Percentiles rank a stretch among this genome's conserved stretches.
phyloP scores from a whole-genome alignment of 2,329 filamentous ascomycete genomes.

The Rhinocladiella mackenziei region DNA sequence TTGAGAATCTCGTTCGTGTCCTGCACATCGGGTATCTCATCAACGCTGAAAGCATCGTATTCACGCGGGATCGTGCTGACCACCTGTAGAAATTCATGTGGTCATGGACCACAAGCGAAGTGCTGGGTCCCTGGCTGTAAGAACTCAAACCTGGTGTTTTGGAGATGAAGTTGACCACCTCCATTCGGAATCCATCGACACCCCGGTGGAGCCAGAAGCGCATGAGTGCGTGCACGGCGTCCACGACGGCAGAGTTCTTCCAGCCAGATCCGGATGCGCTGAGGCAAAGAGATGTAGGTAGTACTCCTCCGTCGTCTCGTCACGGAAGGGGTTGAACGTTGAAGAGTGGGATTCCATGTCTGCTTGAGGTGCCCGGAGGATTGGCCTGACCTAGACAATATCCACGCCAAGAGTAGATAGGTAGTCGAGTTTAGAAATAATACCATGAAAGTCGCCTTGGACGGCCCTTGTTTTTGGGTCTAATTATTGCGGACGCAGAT shows the following conservation, averaged over 20 bases:
- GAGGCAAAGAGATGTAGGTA: slow-evolving; percentile 72
- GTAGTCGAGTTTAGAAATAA: slow-evolving; percentile 64
- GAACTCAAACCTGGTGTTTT: slow-evolving; percentile 51
- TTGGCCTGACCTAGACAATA: slow-evolving; percentile 53
- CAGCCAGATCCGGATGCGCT: slow-evolving; percentile 80
- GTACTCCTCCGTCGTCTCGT: slow-evolving; percentile 57
- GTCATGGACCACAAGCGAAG: slow-evolving; percentile 32
- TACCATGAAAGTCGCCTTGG: slow-evolving; percentile 61
- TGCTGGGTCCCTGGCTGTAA: slow-evolving; percentile 50
- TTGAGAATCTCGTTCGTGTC: slow-evolving; percentile 35
- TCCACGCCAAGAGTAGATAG: slow-evolving; percentile 59
- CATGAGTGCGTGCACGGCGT: slow-evolving; percentile 69
- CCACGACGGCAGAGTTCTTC: slow-evolving; percentile 64
- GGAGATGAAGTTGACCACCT: slow-evolving; percentile 69
- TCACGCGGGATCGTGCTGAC: slow-evolving; percentile 36
- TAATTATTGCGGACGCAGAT: slow-evolving; percentile 41
- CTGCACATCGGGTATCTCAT: slow-evolving; percentile 39
- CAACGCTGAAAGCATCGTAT: slow-evolving; percentile 40
- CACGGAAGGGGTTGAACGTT: slow-evolving; percentile 45
- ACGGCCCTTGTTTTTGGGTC: slow-evolving; percentile 48
- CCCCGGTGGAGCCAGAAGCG: slow-evolving; percentile 75
- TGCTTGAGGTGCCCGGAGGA: slow-evolving; percentile 52
- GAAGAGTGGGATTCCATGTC: slow-evolving; percentile 51
- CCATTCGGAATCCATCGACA: slow-evolving; percentile 68
- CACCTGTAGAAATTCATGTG: slow-evolving; percentile 39